These are phyloP conservation scores for Candida vaughaniae DNA, from an alignment of 805 yeast genomes.

Conservation along the genomic window DNA sequence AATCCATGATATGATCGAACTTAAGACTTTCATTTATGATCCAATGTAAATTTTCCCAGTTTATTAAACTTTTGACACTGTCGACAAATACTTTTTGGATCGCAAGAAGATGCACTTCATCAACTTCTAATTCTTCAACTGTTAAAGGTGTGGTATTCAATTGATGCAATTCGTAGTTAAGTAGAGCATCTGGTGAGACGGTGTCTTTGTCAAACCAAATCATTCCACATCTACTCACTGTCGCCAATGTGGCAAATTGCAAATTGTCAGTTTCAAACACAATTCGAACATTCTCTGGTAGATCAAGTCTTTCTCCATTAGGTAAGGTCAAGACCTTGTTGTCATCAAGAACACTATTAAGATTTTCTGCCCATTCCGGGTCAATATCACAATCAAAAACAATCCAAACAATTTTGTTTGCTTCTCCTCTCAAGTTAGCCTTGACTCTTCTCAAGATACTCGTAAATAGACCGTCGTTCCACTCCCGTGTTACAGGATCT, in stretches of 20 bases:
- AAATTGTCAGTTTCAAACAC: constrained; percentile 76
- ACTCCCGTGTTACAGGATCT: constrained; percentile 78
- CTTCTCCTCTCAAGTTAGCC: constrained; percentile 60
- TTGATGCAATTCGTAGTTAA: constrained; percentile 4
- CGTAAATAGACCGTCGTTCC: constrained; percentile 88
- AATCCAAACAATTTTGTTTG: constrained; percentile 61
- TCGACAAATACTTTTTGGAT: constrained; percentile 2
- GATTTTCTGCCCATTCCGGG: constrained; percentile 89
- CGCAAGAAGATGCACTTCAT: background rate
- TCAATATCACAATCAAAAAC: constrained; percentile 92
- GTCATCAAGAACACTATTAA: constrained; percentile 90
- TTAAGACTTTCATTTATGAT: constrained; percentile 2
- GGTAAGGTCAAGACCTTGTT: constrained; percentile 79
- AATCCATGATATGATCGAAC: constrained; percentile 54
- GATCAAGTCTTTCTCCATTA: constrained; percentile 77
- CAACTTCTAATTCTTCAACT: constrained; percentile 3
- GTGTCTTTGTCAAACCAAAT: constrained; percentile 56
- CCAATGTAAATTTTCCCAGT: background rate
- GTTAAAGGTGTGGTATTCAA: background rate
- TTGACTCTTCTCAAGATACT: constrained; percentile 57
- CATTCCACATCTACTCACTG: constrained; percentile 90
- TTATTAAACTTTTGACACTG: constrained; percentile 1
- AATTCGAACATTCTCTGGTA: constrained; percentile 63
- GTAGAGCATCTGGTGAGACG: constrained; percentile 1
- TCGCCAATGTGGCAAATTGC: constrained; percentile 78